phyloP scores from a whole-genome alignment of 2,329 filamentous ascomycete species.

The Pezicula rhizophila region DNA sequence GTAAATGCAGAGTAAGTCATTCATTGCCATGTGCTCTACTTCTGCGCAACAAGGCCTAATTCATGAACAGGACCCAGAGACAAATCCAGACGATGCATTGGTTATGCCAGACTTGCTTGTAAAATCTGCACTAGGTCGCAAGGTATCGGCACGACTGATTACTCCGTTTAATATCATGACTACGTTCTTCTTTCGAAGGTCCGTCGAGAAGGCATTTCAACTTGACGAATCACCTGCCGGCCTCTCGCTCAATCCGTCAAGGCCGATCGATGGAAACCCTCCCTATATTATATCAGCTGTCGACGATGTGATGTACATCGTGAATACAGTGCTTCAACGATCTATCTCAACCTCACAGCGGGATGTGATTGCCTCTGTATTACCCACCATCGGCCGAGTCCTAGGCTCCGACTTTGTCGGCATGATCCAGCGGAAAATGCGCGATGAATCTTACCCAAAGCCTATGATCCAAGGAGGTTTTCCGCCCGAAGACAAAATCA shows the following conservation, averaged over 20 bases:
- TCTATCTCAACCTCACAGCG: conserved; percentile 81
- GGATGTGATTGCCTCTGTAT: conserved; percentile 68
- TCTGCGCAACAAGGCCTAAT: conserved; percentile 25
- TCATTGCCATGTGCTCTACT: conserved; percentile 17
- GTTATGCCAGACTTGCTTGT: conserved; percentile 67
- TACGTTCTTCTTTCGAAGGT: conserved; percentile 92
- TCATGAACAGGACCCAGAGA: conserved; percentile 40
- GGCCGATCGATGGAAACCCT: conserved; percentile 66
- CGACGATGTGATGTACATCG: conserved; percentile 99
- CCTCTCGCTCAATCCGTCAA: conserved; percentile 69
- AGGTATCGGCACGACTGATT: conserved; percentile 68
- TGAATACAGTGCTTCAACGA: conserved; percentile 84
- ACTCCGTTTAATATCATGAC: conserved; percentile 87
- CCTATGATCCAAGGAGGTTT: conserved; percentile 70
- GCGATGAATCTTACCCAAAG: conserved; percentile 88
- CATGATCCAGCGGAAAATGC: conserved; percentile 97
- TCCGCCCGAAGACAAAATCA: conserved; percentile 81
- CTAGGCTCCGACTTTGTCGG: conserved; percentile 86
- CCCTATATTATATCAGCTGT: conserved; percentile 93
- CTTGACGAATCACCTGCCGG: conserved; percentile 82
- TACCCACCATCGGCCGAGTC: conserved; percentile 74
- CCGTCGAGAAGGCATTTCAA: conserved; percentile 96
- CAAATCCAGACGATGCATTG: conserved; percentile 49
- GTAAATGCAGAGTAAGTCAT: conserved; percentile 69
- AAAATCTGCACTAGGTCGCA: conserved; percentile 74